Evolutionary conservation across 345 rosid species (phyloP).

Genomic region (Arabidopsis arenosa): DNA sequence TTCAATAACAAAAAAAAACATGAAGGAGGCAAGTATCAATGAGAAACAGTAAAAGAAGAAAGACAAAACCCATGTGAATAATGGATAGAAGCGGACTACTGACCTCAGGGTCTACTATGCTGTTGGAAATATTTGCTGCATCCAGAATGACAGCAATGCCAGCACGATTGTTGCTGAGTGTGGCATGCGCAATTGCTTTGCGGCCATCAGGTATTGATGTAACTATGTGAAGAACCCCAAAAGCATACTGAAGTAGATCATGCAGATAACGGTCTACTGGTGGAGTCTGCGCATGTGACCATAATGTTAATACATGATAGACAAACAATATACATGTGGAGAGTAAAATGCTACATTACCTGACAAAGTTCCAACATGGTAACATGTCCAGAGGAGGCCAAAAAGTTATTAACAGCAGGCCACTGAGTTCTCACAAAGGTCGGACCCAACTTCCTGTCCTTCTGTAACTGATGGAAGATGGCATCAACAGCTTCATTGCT

Average conservation of each 20-base stretch:
- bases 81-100: slow-evolving; percentile 22
- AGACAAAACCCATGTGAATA: slow-evolving; percentile 30
- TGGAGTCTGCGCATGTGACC: slow-evolving; percentile 71
- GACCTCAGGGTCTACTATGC: slow-evolving; percentile 95
- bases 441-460: slow-evolving; percentile 94
- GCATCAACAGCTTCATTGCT: slow-evolving; percentile 98
- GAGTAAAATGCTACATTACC: slow-evolving; percentile 52
- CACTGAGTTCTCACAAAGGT: slow-evolving; percentile 87
- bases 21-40: slow-evolving; percentile 21
- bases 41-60: slow-evolving; percentile 30
- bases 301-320: slow-evolving; percentile 31
- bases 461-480: slow-evolving; percentile 85
- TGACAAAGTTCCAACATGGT: slow-evolving; percentile 96
- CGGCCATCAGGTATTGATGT: slow-evolving; percentile 86
- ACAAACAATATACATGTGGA: slow-evolving; percentile 8
- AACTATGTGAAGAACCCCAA: slow-evolving; percentile 94
- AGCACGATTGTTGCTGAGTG: slow-evolving; percentile 86
- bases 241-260: slow-evolving; percentile 94
- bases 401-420: slow-evolving; percentile 84
- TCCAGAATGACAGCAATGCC: slow-evolving; percentile 94
- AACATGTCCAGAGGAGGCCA: slow-evolving; percentile 78
- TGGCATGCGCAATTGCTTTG: slow-evolving; percentile 82
- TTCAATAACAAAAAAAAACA: slow-evolving; percentile 49
- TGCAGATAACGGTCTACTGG: slow-evolving; percentile 96
- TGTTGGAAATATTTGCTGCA: slow-evolving; percentile 82